phyloP scores from a whole-genome alignment of 1,139 yeast genomes.

The Pichia sp. region DNA sequence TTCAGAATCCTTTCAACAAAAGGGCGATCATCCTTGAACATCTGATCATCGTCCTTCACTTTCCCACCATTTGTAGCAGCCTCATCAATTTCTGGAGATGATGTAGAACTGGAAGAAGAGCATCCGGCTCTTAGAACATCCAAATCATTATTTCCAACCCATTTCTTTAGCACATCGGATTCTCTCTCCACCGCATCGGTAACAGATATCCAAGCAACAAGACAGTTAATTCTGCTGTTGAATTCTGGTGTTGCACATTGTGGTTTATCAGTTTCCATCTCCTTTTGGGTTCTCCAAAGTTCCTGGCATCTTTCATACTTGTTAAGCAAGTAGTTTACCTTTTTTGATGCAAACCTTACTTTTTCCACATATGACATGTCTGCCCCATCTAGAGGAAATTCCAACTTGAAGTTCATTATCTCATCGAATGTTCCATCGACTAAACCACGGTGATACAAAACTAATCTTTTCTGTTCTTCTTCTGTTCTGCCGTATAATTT shows the following conservation, averaged over 20 bases:
- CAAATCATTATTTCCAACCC: constrained; percentile 81
- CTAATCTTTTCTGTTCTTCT: constrained; percentile 70
- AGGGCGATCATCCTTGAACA: constrained; percentile 59
- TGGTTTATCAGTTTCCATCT: constrained; percentile 78
- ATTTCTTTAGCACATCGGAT: constrained; percentile 48
- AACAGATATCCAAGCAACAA: constrained; percentile 80
- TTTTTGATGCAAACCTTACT: constrained; percentile 34
- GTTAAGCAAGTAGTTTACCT: constrained; percentile 55
- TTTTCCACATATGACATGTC: constrained; percentile 30
- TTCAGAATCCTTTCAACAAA: constrained; percentile 84
- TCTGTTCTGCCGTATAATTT: constrained; percentile 77
- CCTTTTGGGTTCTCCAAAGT: constrained; percentile 75
- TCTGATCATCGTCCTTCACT: constrained; percentile 29
- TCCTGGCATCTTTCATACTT: constrained; percentile 67
- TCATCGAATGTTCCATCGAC: constrained; percentile 76
- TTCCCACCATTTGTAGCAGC: not conserved
- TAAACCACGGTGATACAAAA: constrained; percentile 66
- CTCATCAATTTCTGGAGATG: not conserved
- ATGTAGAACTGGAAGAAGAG: not conserved
- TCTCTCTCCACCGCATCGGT: constrained; percentile 66
- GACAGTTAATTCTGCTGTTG: constrained; percentile 63
- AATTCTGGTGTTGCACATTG: constrained; percentile 63
- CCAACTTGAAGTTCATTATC: constrained; percentile 57
- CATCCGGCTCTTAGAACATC: constrained; percentile 39
- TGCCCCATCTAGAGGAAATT: constrained; percentile 26